Evolutionary conservation across 1,139 yeast species (phyloP), one percentile per base, ranked within the genome.

Genomic region (Hemisphaericaspora subhashii): DNA sequence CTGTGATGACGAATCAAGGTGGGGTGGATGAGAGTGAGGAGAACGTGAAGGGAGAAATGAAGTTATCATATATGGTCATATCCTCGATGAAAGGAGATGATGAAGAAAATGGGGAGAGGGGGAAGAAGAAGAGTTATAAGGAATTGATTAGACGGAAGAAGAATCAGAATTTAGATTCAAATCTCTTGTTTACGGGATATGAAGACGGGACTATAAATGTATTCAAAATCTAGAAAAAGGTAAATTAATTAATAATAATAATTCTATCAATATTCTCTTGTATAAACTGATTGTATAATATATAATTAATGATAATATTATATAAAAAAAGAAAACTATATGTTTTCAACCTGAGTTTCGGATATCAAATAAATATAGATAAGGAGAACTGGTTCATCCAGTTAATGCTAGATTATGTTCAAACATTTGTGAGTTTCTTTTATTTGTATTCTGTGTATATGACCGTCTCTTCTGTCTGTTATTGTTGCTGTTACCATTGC

Each of bases 171-270:
- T 33, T 46, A 41, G 38, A 29, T 4, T 15, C 20, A 3, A 37
- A 47, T 5, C 42, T 58, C 27, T 41, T 66, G n/a, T 52, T 62
- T 23, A 58, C 58, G 0, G 76, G 74, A 0, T 72, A 62, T 46
- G 64, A 60, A 31, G 75, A 71, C 50, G 77, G 77, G 2, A 57
- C 60, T 2, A 51, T 64, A n/a, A 44, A 51, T 22, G 45, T 53
- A 3, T 58, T 57, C 42, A 47, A 41, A 16, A n/a, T 44, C 15
- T 39, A 38, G n/a, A n/a, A n/a, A n/a, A n/a, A n/a, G n/a, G n/a
- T n/a, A n/a, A n/a, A n/a, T n/a, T n/a, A n/a, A n/a, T n/a, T n/a
- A n/a, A n/a, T n/a, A n/a, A 30, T 21, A 3, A 24, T 22, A 29
- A 31, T 13, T 20, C 22, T 20, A 29, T 20, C 32, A 29, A 13